These are phyloP conservation scores for carrot (Daucus carota) DNA, from an alignment of 129 eudicot species.

Conservation along the genomic window DH1_v3.0 NC_030389.2:27057501-27058000, in stretches of 20 bases:
- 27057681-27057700: constrained; percentile 21
- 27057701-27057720: constrained; percentile 15
- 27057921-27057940: constrained; percentile 63
- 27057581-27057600: background rate
- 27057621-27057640: background rate
- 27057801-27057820: constrained; percentile 3
- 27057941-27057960: constrained; percentile 72
- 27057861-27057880: constrained; percentile 81
- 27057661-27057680: constrained; percentile 18
- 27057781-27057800: background rate
- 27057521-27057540: background rate
- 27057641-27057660: background rate
- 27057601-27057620: background rate
- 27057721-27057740: constrained; percentile 17
- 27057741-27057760: constrained; percentile 1
- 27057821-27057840: constrained; percentile 25
- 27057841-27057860: constrained; percentile 45
- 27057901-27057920: constrained; percentile 32
- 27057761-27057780: constrained; percentile 14
- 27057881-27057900: constrained; percentile 86
- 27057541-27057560: background rate
- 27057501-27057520: background rate
- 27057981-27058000: constrained; percentile 74
- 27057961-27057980: constrained; percentile 90
- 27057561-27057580: no score